Conservation (phyloP, 2,329 filamentous ascomycete species). For the Epichloe elymi region DNA sequence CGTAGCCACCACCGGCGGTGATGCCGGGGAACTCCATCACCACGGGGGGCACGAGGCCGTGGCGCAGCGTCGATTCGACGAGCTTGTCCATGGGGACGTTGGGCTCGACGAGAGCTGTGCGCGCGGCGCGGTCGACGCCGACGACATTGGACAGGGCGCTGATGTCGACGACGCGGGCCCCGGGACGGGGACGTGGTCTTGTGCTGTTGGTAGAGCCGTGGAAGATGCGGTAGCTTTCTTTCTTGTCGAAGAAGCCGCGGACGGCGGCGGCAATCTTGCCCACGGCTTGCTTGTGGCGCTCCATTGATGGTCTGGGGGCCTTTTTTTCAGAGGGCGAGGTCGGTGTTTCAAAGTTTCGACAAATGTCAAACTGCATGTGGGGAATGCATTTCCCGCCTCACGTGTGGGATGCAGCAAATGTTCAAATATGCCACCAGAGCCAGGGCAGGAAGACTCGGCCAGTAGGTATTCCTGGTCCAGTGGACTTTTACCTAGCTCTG, state of each 20-base stretch:
- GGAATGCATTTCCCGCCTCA: no score
- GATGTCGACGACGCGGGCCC: slow-evolving; percentile 43
- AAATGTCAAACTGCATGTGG: not conserved
- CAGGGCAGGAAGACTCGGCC: no score
- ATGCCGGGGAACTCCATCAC: slow-evolving; percentile 67
- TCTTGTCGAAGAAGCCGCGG: slow-evolving; percentile 32
- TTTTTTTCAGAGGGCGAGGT: not conserved
- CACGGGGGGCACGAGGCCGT: slow-evolving; percentile 58
- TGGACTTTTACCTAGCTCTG: no score
- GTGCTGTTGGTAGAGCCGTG: slow-evolving; percentile 71
- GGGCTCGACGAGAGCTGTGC: slow-evolving; percentile 57
- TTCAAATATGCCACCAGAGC: no score
- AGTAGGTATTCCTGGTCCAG: no score
- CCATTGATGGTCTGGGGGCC: slow-evolving; percentile 21
- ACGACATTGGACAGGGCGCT: slow-evolving; percentile 51
- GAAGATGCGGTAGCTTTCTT: slow-evolving; percentile 56
- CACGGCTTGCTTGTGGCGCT: slow-evolving; percentile 36
- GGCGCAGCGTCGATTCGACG: slow-evolving; percentile 49
- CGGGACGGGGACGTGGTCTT: slow-evolving; percentile 29
- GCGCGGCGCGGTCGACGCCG: slow-evolving; percentile 38
- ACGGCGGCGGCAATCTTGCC: slow-evolving; percentile 33
- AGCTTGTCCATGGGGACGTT: slow-evolving; percentile 65
- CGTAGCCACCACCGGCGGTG: slow-evolving; percentile 58
- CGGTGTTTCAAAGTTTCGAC: not conserved
- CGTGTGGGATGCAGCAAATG: no score